Percentiles rank a stretch among this genome's conserved stretches.
Conservation (phyloP, 805 yeast genomes). For the Nakazawaea pomicola region DNA sequence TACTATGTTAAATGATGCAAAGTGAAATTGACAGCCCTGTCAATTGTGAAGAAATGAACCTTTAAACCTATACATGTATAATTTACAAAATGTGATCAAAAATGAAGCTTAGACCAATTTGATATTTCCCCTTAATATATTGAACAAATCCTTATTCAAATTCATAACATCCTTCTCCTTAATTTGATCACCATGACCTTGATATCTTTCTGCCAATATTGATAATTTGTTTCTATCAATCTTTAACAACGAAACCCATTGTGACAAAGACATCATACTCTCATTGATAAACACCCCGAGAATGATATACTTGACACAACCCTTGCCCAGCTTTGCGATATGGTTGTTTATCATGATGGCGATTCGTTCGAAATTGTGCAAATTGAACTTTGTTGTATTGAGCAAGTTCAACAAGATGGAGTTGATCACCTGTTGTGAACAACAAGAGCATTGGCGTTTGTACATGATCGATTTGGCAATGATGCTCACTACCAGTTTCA, state of each 20-base stretch:
- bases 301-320: slow-evolving; percentile 4
- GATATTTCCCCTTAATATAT: slow-evolving; percentile 4
- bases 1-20: no score
- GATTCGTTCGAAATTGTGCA: background rate
- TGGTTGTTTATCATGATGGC: background rate
- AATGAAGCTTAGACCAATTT: background rate
- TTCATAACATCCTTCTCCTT: background rate
- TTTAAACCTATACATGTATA: background rate
- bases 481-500: slow-evolving; percentile 5
- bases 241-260: no score
- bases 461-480: background rate
- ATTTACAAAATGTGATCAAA: no score
- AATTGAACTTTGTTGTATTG: background rate
- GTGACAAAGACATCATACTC: no score
- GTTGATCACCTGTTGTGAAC: background rate
- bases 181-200: background rate
- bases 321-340: no score
- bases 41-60: no score
- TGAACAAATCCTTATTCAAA: slow-evolving; percentile 1
- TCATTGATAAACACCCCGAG: slow-evolving; percentile 3
- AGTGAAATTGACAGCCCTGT: no score
- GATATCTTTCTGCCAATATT: background rate
- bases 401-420: background rate
- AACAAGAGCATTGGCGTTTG: background rate
- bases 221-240: background rate